Evolutionary conservation across 2,329 filamentous ascomycete genomes (phyloP).

Genomic region (Pseudogymnoascus sp.): DNA sequence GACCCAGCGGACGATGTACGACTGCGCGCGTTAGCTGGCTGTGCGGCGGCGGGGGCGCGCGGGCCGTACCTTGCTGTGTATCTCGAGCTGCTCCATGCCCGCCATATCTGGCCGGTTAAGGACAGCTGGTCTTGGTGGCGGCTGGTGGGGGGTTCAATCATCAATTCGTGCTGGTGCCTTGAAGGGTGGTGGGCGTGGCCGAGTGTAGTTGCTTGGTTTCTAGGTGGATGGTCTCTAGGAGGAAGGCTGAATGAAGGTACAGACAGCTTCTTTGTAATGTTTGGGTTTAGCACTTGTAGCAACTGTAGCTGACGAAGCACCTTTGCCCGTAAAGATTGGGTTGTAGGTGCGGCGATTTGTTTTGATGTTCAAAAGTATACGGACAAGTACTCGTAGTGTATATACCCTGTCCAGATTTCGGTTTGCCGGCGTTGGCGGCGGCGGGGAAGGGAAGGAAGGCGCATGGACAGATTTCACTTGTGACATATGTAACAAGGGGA

Average conservation of each 20-base stretch:
- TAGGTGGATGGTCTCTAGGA: background rate
- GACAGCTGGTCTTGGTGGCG: conserved; percentile 10
- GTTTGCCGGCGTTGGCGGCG: background rate
- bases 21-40: conserved; percentile 44
- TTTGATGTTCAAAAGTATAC: background rate
- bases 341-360: background rate
- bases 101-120: conserved; percentile 51
- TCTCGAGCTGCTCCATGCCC: conserved; percentile 91
- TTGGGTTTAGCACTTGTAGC: background rate
- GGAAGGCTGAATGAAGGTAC: background rate
- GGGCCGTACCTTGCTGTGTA: conserved; percentile 79
- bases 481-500: background rate
- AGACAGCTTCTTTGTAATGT: background rate
- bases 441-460: background rate
- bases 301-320: background rate
- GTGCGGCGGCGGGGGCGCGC: background rate
- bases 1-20: conserved; percentile 96
- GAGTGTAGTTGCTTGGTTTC: background rate
- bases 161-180: background rate
- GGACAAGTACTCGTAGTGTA: background rate
- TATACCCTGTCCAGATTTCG: background rate
- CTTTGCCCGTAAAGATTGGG: background rate
- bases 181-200: background rate
- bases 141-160: background rate
- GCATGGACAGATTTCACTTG: background rate